Evolutionary conservation across 2,329 filamentous ascomycete species (phyloP), one percentile per base, ranked within the genome.

Genomic region (Arthrinium phaeospermum): DNA sequence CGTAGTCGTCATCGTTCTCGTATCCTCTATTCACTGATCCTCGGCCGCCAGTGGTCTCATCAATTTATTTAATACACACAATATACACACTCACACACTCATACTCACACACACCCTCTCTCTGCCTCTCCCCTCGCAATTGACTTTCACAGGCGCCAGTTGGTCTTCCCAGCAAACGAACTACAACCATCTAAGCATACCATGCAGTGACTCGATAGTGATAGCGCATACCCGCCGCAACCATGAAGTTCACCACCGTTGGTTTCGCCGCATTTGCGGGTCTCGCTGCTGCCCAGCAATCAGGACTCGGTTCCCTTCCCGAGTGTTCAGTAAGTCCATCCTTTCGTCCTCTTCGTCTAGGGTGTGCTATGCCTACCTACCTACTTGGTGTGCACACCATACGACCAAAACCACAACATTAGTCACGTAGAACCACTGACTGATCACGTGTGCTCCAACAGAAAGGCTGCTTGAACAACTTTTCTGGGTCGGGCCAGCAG

Each of bases 401-500:
- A n/a, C 19, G 34, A 14, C 34, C 10, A 64, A 22, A 4, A 61
- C 30, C 10, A 30, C 30, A 22, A 12, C 30, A n/a, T 16, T 30
- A 0, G n/a, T 10, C 22, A 49, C 10, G 46, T 7, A 10, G 37
- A n/a, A 51, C 49, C n/a, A 37, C 53, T 64, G 8, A n/a, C 69
- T 49, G 51, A 71, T 12, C 41, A 47, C 34, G 53, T 67, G 34
- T n/a, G 4, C 44, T 22, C 19, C 24, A 7, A 30, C 69, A 83
- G 81, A 76, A 77, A 75, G 49, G 73, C 27, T 83, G 82, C 68
- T 74, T 82, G 3, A 73, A 73, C 53, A 47, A 78, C 69, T 78
- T 84, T 71, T 74, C 57, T 7, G 57, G 57, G 10, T 64, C 78
- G n/a, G 79, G 85, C 27, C 80, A 84, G 53, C 79, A 79, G 24